These are phyloP conservation scores for Aspergillus amoenus DNA, from an alignment of 2,329 filamentous ascomycete species.

Conservation along the genomic window DNA sequence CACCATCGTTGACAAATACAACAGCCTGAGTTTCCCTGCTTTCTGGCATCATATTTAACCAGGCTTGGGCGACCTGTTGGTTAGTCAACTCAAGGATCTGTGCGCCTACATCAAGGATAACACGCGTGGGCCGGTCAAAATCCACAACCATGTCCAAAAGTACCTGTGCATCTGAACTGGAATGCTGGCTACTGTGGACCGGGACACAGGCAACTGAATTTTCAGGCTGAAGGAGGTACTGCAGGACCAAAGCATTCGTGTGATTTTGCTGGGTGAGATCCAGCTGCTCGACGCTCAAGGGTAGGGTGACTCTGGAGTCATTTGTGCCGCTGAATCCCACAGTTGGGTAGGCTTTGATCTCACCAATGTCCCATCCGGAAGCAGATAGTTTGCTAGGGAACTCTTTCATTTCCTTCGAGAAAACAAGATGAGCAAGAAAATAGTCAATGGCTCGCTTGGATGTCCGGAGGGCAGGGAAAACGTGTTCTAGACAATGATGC, in stretches of 20 bases:
- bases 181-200: conserved; percentile 14
- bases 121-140: conserved; percentile 46
- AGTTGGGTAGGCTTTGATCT: conserved; percentile 47
- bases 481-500: conserved; percentile 42
- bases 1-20: conserved; percentile 54
- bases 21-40: conserved; percentile 42
- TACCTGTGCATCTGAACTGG: conserved; percentile 27
- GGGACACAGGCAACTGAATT: conserved; percentile 39
- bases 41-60: conserved; percentile 45
- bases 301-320: conserved; percentile 60
- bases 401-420: conserved; percentile 61
- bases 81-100: conserved; percentile 69
- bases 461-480: conserved; percentile 57
- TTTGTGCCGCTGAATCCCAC: conserved; percentile 72
- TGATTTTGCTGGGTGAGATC: conserved; percentile 57
- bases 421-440: conserved; percentile 59
- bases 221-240: conserved; percentile 55
- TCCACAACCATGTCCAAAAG: conserved; percentile 43
- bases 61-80: conserved; percentile 51
- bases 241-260: conserved; percentile 67
- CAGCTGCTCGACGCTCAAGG: conserved; percentile 55
- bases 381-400: conserved; percentile 64
- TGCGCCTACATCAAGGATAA: conserved; percentile 71
- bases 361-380: conserved; percentile 65
- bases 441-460: conserved; percentile 61